Base-by-base conservation (phyloP, 495 filamentous ascomycete species). In the Pseudotulostoma volvatum region DNA sequence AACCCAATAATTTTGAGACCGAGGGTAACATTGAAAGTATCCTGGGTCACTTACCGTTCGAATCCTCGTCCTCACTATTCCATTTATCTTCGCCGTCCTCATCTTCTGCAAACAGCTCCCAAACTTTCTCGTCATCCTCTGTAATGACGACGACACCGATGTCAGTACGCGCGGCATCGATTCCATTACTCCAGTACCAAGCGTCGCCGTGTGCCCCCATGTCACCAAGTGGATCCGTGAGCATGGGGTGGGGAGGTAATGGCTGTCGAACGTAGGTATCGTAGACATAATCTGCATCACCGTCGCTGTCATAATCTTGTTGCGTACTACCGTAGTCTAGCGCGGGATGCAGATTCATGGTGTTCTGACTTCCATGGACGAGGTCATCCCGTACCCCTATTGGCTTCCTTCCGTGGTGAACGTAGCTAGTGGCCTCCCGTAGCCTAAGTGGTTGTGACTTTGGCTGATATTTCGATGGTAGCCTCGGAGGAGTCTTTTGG, bases 31-130 rank as follows among this genome's bases (percentile, higher is more conserved):
- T n/a, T n/a, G n/a, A n/a, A n/a, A n/a, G n/a, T n/a, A n/a, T n/a
- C n/a, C n/a, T n/a, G 20, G 14, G 37, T 16, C 9, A 45, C 52
- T 44, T 46, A 75, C 71, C 74, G 44, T 77, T 75, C 17, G 71
- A 72, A 41, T 76, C 72, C 11, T 72, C 73, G 38, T 76, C 71
- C 25, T 77, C 75, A 36, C 65, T 71, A 43, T 74, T 61, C 64
- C 63, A 73, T 25, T 42, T 36, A 16, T 53, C 52, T 28, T 68
- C 73, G 9, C 57, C 52, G 37, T 72, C 73, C 9, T 70, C 62
- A 3, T 68, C 59, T 36, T 75, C 69, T 15, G 59, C 56, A 47
- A 69, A 76, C 17, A 61, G 50, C 35, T 73, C 67, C 74, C 74
- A 78, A 8, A 67, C 49, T 9, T 66, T 50, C 46, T 76, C 61